These are phyloP conservation scores for Nakataea oryzae DNA, from an alignment of 2,329 filamentous ascomycete species.

Conservation along the genomic window DNA sequence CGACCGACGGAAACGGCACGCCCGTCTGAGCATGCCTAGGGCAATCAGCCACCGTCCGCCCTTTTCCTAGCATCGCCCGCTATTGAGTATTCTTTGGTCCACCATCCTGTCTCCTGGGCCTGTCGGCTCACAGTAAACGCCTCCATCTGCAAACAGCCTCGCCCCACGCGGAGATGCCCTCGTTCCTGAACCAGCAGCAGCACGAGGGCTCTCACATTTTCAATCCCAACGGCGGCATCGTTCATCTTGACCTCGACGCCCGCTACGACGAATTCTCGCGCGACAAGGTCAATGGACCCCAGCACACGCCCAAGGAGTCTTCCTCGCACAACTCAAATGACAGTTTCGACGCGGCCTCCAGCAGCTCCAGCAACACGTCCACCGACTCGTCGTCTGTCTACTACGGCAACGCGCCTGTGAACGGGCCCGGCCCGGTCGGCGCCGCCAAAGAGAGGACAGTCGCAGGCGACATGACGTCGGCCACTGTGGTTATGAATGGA, in stretches of 20 bases:
- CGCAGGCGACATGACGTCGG: conserved; percentile 20
- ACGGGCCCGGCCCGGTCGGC: conserved; percentile 26
- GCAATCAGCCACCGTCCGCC: conserved; percentile 1
- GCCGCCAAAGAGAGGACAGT: conserved; percentile 13
- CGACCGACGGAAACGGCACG: neutral
- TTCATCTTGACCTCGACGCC: conserved; percentile 30
- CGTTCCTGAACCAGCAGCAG: conserved; percentile 33
- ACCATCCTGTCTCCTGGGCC: neutral
- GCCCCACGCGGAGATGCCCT: conserved; percentile 33
- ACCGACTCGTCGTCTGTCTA: neutral
- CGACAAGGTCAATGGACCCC: conserved; percentile 19
- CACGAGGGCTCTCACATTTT: conserved; percentile 29
- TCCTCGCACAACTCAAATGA: conserved; percentile 33
- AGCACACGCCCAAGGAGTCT: conserved; percentile 7
- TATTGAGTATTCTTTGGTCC: conserved; percentile 1
- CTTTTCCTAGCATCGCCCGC: neutral
- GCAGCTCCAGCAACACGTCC: conserved; percentile 36
- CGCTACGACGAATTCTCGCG: conserved; percentile 19
- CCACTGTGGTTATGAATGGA: conserved; percentile 53
- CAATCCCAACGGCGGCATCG: conserved; percentile 28
- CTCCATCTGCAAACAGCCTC: neutral
- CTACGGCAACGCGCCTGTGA: conserved; percentile 14
- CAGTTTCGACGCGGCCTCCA: conserved; percentile 43
- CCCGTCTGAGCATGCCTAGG: conserved; percentile 4
- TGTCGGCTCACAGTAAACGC: neutral